Conservation (phyloP, 192 early-diverging fungal genomes). For the Chytriomyces confervae region DNA sequence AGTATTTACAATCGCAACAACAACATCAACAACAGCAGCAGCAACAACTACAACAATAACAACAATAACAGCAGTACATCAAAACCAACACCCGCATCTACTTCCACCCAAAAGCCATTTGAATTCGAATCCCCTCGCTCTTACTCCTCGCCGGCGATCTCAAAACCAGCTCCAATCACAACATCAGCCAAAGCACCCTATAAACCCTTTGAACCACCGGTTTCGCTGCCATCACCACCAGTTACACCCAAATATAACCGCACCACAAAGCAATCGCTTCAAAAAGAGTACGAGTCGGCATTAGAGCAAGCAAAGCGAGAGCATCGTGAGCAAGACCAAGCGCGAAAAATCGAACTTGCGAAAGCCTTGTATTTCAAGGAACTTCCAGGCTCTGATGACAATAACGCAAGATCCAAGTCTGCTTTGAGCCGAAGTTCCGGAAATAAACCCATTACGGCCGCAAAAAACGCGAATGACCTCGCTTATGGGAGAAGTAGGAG, state of each 20-base stretch:
- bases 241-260: slow-evolving; percentile 25
- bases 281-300: background rate
- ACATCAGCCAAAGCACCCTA: background rate
- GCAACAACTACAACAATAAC: background rate
- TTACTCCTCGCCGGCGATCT: background rate
- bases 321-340: slow-evolving; percentile 5
- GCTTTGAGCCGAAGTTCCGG: background rate
- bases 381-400: background rate
- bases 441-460: background rate
- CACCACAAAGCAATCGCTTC: background rate
- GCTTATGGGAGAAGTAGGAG: background rate
- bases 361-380: slow-evolving; percentile 32
- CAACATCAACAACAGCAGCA: background rate
- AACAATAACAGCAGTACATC: background rate
- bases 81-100: background rate
- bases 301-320: slow-evolving; percentile 8
- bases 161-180: background rate
- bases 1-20: slow-evolving; percentile 3
- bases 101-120: background rate
- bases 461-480: background rate
- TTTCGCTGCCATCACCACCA: background rate
- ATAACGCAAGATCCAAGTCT: background rate
- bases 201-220: background rate
- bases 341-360: slow-evolving; percentile 22
- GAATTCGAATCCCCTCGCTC: background rate